These are phyloP conservation scores for Glycyrrhiza uralensis DNA, from an alignment of 306 rosid species.

Conservation along the genomic window DNA sequence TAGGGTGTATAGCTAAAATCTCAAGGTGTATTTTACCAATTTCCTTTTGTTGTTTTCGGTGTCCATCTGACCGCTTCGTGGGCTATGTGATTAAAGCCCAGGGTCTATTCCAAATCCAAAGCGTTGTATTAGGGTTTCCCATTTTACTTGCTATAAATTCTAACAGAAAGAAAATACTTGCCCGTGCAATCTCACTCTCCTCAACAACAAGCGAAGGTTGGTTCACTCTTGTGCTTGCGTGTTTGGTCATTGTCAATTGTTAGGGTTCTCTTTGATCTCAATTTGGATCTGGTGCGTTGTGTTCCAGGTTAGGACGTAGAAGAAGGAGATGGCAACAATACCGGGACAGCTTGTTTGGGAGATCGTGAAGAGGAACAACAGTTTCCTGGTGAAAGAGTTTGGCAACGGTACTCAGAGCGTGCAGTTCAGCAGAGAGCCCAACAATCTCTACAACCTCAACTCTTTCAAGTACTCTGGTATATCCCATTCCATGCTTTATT, in stretches of 20 bases:
- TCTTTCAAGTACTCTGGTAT: conserved; percentile 79
- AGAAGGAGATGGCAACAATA: conserved; percentile 60
- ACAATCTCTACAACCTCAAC: conserved; percentile 80
- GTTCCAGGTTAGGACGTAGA: conserved; percentile 25
- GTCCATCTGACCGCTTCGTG: background rate
- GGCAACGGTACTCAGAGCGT: conserved; percentile 74
- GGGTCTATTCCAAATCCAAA: background rate
- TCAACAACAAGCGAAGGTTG: background rate
- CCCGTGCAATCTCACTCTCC: background rate
- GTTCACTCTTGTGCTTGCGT: background rate
- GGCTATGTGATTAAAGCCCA: background rate
- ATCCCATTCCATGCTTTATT: background rate
- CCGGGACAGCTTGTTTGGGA: conserved; percentile 91
- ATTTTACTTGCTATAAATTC: conserved; percentile 32
- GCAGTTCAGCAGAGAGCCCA: conserved; percentile 79
- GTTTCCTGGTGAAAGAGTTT: conserved; percentile 77
- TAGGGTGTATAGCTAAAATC: too few relatives aligned
- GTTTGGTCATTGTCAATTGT: background rate
- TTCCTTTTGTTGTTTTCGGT: too few relatives aligned
- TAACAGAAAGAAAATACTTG: background rate
- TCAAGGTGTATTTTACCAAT: too few relatives aligned
- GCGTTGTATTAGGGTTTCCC: conserved; percentile 49
- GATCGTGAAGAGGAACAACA: conserved; percentile 89
- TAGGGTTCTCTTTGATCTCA: background rate
- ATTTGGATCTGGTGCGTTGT: conserved; percentile 4